Evolutionary conservation across 768 basidiomycete genomes (phyloP), one percentile per base, ranked within the genome.

Genomic region (Tulasnella sp.): DNA sequence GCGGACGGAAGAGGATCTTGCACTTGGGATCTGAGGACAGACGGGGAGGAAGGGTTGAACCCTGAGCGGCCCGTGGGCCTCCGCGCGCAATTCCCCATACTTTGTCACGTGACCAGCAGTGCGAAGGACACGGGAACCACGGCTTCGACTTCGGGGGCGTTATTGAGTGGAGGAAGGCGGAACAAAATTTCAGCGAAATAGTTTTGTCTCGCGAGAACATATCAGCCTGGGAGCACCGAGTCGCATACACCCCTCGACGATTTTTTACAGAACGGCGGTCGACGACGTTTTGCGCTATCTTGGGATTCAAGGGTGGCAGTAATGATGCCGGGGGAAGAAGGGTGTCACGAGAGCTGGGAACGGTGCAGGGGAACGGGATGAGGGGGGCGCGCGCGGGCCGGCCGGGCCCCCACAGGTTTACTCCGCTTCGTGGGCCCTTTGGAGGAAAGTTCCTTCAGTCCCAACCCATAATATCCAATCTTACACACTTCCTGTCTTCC

Each of bases 391-490:
- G 61, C 32, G 61, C 61, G 61, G 61, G 61, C 61, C 61, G 61
- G 61, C 61, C 61, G 61, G 61, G 61, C 61, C 61, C 61, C 61
- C 61, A 67, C 61, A 67, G 13, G 61, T 35, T 35, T 67, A 67
- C 61, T 67, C 61, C 61, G 61, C 61, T 23, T 67, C 61, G 61
- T 67, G 61, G 61, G 61, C 61, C 61, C 61, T 67, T 57, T 57
- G 55, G 55, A 44, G 44, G 44, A 44, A n/a, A 51, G 51, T 51
- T 51, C 51, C 51, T n/a, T 13, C n/a, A n/a, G 35, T 67, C 29
- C 32, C 29, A 67, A 67, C 32, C 61, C 32, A 26, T 67, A 67
- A 67, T 35, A 29, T 32, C 29, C 4, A 35, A 26, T 67, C 61
- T 67, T 67, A 23, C 32, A 26, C 26, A 16, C 61, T 26, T 67